These are phyloP conservation scores for Steccherinum ochraceum DNA, from an alignment of 768 basidiomycete genomes.

Conservation along the genomic window DNA sequence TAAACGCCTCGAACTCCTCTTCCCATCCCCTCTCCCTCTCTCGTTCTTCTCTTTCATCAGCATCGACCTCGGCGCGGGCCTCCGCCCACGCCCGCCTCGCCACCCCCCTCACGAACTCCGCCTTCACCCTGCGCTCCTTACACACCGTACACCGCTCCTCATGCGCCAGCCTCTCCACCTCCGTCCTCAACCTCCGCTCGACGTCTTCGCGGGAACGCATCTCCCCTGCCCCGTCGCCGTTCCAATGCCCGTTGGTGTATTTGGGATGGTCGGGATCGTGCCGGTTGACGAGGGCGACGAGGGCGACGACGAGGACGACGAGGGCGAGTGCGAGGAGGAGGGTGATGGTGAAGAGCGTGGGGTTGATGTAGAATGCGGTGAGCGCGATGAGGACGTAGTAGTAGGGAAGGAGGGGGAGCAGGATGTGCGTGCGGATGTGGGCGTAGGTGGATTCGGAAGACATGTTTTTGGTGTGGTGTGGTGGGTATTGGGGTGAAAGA, in stretches of 20 bases:
- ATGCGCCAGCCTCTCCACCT: background rate
- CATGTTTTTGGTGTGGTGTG: no score
- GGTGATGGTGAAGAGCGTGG: background rate
- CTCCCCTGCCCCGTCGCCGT: no score
- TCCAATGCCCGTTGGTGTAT: no score
- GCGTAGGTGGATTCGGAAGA: no score
- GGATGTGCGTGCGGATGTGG: background rate
- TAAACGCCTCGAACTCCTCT: background rate
- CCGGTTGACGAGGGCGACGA: background rate
- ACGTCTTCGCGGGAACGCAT: background rate
- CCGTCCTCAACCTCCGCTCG: background rate
- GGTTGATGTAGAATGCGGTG: background rate
- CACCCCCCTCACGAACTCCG: background rate
- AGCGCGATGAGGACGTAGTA: background rate
- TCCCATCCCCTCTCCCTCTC: background rate
- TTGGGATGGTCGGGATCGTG: no score
- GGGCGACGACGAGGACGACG: background rate
- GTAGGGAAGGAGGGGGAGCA: background rate
- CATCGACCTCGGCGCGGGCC: no score
- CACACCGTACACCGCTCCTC: background rate
- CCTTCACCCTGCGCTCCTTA: background rate
- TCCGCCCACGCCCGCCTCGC: background rate
- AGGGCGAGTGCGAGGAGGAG: background rate
- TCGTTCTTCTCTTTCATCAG: background rate
- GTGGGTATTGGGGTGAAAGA: no score